Evolutionary conservation across 106 monocot genomes (phyloP).

Genomic region (Triglochin maritima): DNA sequence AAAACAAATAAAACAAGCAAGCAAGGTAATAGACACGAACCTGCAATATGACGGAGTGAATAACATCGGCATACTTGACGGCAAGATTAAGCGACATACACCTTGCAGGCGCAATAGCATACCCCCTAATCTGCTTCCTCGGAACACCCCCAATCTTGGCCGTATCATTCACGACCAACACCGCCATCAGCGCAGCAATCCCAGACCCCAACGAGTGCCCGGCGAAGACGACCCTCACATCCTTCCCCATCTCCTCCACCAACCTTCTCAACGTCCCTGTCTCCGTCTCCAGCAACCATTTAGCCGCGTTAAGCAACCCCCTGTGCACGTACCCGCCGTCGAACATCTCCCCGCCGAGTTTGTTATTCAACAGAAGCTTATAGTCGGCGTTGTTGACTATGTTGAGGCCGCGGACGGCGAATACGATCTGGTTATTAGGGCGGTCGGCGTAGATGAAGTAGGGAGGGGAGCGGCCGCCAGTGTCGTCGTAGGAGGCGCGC

Average conservation of each 20-base stretch:
- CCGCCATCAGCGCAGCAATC: conserved; percentile 62
- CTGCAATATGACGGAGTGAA: conserved; percentile 71
- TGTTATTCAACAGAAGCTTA: conserved; percentile 51
- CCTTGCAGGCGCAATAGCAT: conserved; percentile 71
- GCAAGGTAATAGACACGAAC: conserved; percentile 1
- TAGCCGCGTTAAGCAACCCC: conserved; percentile 65
- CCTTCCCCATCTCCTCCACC: conserved; percentile 26
- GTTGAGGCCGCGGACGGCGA: conserved; percentile 78
- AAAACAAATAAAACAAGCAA: too few species aligned
- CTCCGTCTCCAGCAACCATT: conserved; percentile 58
- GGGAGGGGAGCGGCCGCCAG: conserved; percentile 41
- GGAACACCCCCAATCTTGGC: conserved; percentile 41
- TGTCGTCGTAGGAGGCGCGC: conserved; percentile 43
- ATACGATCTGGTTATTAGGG: conserved; percentile 31
- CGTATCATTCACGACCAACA: conserved; percentile 52
- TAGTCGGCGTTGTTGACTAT: conserved; percentile 61
- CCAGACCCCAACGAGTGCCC: conserved; percentile 87
- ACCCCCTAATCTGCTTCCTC: conserved; percentile 40
- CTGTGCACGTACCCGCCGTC: conserved; percentile 57
- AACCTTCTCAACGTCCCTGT: conserved; percentile 33
- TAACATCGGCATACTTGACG: conserved; percentile 86
- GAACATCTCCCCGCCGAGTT: conserved; percentile 49
- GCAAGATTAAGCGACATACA: conserved; percentile 88
- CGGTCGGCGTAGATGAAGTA: conserved; percentile 66
- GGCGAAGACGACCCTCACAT: conserved; percentile 50